Evolutionary conservation across 2,329 filamentous ascomycete species (phyloP).

Genomic region (Diaporthe destruens): DNA sequence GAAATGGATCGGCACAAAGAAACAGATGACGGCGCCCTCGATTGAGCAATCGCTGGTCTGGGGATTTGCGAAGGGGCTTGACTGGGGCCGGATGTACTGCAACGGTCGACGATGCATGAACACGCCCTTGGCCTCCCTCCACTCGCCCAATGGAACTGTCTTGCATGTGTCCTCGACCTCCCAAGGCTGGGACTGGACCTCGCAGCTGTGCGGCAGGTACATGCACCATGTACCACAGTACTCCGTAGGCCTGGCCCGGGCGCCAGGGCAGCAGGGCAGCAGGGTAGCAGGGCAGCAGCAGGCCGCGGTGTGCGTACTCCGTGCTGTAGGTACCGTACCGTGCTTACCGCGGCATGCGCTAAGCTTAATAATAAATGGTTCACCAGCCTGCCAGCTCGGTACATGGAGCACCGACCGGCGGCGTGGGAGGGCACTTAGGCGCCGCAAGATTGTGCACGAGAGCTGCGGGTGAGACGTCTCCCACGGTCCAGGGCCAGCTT

Average conservation of each 20-base stretch:
- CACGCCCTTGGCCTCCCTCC: slow-evolving; percentile 26
- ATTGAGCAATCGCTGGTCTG: slow-evolving; percentile 25
- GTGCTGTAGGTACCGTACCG: slow-evolving; percentile 4
- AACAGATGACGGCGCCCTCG: slow-evolving; percentile 27
- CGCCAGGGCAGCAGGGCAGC: slow-evolving; percentile 18
- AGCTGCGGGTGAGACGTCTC: slow-evolving; percentile 20
- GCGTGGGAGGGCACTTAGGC: not conserved
- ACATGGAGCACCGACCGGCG: not conserved
- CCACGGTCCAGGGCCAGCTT: not conserved
- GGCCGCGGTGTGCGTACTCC: slow-evolving; percentile 26
- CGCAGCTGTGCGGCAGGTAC: not conserved
- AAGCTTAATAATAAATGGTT: slow-evolving; percentile 28
- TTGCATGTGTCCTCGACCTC: slow-evolving; percentile 32
- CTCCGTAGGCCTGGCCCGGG: slow-evolving; percentile 8
- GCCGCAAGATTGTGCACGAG: slow-evolving; percentile 2
- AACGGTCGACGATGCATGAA: slow-evolving; percentile 36
- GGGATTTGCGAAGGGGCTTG: slow-evolving; percentile 22
- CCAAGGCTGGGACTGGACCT: not conserved
- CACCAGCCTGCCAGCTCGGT: slow-evolving; percentile 32
- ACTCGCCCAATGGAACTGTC: slow-evolving; percentile 30
- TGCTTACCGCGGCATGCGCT: slow-evolving; percentile 32
- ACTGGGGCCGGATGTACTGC: slow-evolving; percentile 11
- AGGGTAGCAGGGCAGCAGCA: slow-evolving; percentile 23
- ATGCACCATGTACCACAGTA: slow-evolving; percentile 2
- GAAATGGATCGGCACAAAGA: slow-evolving; percentile 34